A percentile compares a stretch with the other conserved stretches of the same genome.
These are phyloP conservation scores for Colletotrichum tropicale DNA, from an alignment of 2,329 filamentous ascomycete species.

Conservation along the genomic window DNA sequence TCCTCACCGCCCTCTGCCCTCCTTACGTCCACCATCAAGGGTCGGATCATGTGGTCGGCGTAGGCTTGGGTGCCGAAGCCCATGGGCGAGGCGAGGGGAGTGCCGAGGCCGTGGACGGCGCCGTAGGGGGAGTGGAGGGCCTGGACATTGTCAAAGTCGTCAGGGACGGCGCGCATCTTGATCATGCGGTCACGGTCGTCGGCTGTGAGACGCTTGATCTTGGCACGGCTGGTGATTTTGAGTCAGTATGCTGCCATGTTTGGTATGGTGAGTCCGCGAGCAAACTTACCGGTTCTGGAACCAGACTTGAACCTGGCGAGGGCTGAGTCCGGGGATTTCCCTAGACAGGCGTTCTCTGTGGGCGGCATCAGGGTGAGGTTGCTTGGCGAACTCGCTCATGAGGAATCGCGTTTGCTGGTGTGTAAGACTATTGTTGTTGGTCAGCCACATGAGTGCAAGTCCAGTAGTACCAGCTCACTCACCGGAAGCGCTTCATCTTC, in stretches of 20 bases:
- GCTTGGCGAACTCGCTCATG: conserved; percentile 96
- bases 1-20: conserved; percentile 64
- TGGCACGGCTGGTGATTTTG: conserved; percentile 58
- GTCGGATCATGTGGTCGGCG: conserved; percentile 66
- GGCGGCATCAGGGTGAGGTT: conserved; percentile 91
- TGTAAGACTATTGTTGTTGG: conserved; percentile 67
- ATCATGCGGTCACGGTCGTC: conserved; percentile 75
- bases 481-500: conserved; percentile 82
- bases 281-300: conserved; percentile 88
- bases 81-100: conserved; percentile 52
- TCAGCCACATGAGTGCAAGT: background rate
- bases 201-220: conserved; percentile 73
- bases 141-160: conserved; percentile 73
- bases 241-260: conserved; percentile 16
- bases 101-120: conserved; percentile 58
- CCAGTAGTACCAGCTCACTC: conserved; percentile 37
- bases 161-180: conserved; percentile 73
- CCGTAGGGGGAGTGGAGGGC: conserved; percentile 72
- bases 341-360: conserved; percentile 85
- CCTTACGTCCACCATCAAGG: conserved; percentile 72
- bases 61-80: conserved; percentile 56
- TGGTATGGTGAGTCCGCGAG: background rate
- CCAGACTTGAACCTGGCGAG: conserved; percentile 96
- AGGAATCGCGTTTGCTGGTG: conserved; percentile 97
- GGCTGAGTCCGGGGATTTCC: conserved; percentile 90